Evolutionary conservation across 2,329 filamentous ascomycete genomes (phyloP), one percentile per base, ranked within the genome.

Genomic region (Berkeleyomyces rouxiae): DNA sequence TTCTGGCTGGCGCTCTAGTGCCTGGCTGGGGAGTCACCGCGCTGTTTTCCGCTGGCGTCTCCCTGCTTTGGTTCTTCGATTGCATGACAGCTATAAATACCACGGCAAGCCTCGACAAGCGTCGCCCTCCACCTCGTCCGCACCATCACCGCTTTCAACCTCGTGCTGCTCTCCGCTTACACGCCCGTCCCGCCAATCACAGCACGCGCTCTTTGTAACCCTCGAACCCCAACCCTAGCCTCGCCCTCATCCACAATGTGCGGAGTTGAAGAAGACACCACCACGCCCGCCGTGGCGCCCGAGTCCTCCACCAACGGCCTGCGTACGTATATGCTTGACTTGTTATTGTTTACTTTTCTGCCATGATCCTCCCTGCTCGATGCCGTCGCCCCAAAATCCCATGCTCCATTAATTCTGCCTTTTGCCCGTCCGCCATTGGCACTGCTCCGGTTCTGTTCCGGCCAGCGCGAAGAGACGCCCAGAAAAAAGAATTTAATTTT

Each of bases 401-500:
- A 23, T 23, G 23, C 23, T 23, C 23, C 23, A 23, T 31, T 44
- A 11, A n/a, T 16, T 61, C 13, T 39, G 46, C 16, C 40, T 39
- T 60, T 49, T 39, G 42, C 43, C 31, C 46, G 33, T 53, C 43
- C 40, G 44, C 44, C 43, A 61, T 53, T 40, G 44, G 44, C 58
- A 46, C 58, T 36, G 46, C 63, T 64, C 59, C 63, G 63, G 63
- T 62, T 53, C 60, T 59, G 46, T 64, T 62, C 63, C 63, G 63
- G 63, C 55, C 61, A 23, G 39, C 16, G n/a, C 11, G 44, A 9
- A 62, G 47, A 42, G 53, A 62, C n/a, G 7, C 33, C 59, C 58
- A 61, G 58, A 58, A 43, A 53, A 63, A 42, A 23, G 37, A 46
- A 63, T 46, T 36, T 23, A 59, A 53, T 31, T 11, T 46, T 62